Conservation (phyloP, 169 alveolate species). For the Plasmodium gallinaceum region DNA sequence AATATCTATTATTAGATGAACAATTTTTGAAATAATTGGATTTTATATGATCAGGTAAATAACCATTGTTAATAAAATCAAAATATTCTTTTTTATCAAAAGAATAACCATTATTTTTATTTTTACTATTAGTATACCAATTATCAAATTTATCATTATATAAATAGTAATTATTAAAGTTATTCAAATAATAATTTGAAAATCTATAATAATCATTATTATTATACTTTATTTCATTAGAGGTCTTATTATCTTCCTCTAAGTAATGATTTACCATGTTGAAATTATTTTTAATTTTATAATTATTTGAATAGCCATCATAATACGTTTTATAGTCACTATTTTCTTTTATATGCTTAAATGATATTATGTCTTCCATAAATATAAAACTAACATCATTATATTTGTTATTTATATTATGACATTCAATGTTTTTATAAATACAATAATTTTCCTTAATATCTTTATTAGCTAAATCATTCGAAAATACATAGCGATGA, state of each 20-base stretch:
- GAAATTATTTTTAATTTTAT: neutral
- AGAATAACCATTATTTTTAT: neutral
- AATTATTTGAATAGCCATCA: neutral
- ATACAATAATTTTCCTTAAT: constrained; percentile 46
- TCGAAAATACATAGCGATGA: constrained; percentile 26
- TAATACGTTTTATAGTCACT: neutral
- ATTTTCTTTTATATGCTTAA: neutral
- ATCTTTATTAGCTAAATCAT: constrained; percentile 30
- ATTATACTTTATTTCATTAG: neutral
- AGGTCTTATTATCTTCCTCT: neutral
- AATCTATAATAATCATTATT: no score
- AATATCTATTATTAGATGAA: neutral
- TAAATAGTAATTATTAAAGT: no score
- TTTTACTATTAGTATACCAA: neutral
- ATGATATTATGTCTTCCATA: constrained; percentile 24
- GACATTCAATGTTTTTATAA: constrained; percentile 32
- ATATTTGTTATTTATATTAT: neutral
- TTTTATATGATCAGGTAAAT: no score
- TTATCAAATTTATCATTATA: no score
- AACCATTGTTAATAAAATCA: neutral
- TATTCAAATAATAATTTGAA: no score
- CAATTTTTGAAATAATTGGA: neutral
- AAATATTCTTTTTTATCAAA: neutral
- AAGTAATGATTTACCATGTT: neutral
- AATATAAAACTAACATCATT: constrained; percentile 19